These are phyloP conservation scores for Didymella sp. DNA, from an alignment of 2,329 filamentous ascomycete species.

Conservation along the genomic window DNA sequence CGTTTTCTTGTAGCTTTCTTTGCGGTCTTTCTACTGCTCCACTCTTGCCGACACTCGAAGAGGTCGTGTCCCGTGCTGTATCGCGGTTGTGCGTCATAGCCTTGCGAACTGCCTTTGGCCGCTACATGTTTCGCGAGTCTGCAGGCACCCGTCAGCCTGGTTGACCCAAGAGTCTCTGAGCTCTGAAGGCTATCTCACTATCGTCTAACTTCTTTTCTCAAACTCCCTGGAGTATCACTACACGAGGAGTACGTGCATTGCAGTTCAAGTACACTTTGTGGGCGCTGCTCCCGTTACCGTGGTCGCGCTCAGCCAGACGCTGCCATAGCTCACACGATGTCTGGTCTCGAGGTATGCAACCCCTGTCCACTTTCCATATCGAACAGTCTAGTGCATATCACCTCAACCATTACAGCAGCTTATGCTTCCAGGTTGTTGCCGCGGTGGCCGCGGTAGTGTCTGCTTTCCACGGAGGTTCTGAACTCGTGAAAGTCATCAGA, in stretches of 20 bases:
- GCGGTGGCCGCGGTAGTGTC: slow-evolving; percentile 54
- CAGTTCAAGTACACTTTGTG: too few relatives aligned
- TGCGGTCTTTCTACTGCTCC: neutral
- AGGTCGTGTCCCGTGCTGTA: neutral
- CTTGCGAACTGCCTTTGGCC: neutral
- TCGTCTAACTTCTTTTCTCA: too few relatives aligned
- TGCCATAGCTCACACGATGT: slow-evolving; percentile 24
- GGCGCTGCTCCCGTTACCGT: too few relatives aligned
- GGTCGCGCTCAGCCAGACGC: neutral
- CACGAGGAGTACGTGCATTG: too few relatives aligned
- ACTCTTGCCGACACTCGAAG: neutral
- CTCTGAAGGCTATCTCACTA: neutral
- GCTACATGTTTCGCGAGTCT: neutral
- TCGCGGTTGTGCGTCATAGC: too few relatives aligned
- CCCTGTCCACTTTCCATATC: too few relatives aligned
- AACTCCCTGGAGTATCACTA: too few relatives aligned
- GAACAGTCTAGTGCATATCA: too few relatives aligned
- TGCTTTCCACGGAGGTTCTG: slow-evolving; percentile 53
- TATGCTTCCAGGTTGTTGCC: slow-evolving; percentile 47
- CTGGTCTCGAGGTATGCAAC: slow-evolving; percentile 41
- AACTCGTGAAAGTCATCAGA: slow-evolving; percentile 47
- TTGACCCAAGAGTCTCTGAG: neutral
- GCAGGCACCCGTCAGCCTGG: slow-evolving; percentile 4
- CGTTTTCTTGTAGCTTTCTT: neutral
- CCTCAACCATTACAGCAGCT: too few relatives aligned